Base-by-base conservation (phyloP, 345 rosid species). In the Theobroma cacao region DNA sequence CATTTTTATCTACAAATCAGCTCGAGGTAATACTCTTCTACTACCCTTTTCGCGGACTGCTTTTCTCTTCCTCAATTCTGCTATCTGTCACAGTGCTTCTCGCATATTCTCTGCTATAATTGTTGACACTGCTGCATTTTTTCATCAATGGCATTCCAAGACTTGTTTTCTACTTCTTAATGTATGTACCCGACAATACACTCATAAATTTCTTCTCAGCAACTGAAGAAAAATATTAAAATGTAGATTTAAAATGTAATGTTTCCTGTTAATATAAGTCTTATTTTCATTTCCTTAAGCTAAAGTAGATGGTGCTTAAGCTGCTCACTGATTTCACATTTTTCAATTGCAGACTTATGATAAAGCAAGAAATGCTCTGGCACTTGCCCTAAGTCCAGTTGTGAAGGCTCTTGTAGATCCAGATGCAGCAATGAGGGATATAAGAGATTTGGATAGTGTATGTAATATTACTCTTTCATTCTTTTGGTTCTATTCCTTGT, bases 331-430 rank as follows among this genome's bases (percentile, higher is more conserved):
- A 17, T 12, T 31, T 74, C 30, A 31, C 68, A n/a, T 66, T 52
- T 81, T 79, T 77, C 77, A 63, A 40, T 0, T 82, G 81, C 90
- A 96, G 98, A 83, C 94, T 36, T 93, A 92, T 87, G 98, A 93
- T 80, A 96, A 93, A 89, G 92, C 92, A 74, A 96, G 98, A 84
- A 96, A 96, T 81, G 93, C 97, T 7, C 6, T 96, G 62, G 99
- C 99, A 58, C 97, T 96, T 84, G 97, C 98, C 53, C 79, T 96
- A 72, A 96, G 99, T 81, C 98, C 99, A 11, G 98, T 96, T 5
- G 98, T 96, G 47, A 94, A 74, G 86, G 99, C 99, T 81, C 92
- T 96, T 40, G 81, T 94, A 53, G 78, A 90, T 85, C 98, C 99
- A 0, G 94, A 96, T 72, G 99, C 91, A 86, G 98, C 99, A 70